These are phyloP conservation scores for Neurospora africana DNA, from an alignment of 495 filamentous ascomycete genomes.

Conservation along the genomic window DNA sequence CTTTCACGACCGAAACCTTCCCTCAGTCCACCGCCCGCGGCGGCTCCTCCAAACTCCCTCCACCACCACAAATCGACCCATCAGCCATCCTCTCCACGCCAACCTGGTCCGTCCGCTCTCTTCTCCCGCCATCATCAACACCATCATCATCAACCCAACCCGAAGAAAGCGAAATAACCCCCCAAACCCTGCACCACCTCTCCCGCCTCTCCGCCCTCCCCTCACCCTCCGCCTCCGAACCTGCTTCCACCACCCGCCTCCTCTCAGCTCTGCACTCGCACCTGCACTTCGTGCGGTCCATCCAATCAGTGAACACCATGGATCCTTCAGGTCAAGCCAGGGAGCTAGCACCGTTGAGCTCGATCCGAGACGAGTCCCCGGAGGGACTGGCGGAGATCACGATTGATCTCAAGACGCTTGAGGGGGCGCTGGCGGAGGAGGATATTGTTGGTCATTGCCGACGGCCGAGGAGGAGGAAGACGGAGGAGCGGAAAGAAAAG, in stretches of 20 bases:
- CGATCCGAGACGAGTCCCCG: conserved; percentile 72
- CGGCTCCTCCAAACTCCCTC: conserved; percentile 2
- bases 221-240: conserved; percentile 39
- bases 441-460: conserved; percentile 31
- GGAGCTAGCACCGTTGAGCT: conserved; percentile 54
- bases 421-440: conserved; percentile 30
- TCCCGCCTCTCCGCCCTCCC: conserved; percentile 86
- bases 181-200: conserved; percentile 59
- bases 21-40: conserved; percentile 9
- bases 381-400: conserved; percentile 30
- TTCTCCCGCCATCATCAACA: conserved; percentile 46
- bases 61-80: conserved; percentile 5
- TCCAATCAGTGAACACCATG: conserved; percentile 68
- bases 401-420: conserved; percentile 30
- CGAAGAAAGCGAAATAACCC: conserved; percentile 25
- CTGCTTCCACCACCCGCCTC: conserved; percentile 50
- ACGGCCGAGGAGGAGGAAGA: conserved; percentile 32
- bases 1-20: not conserved
- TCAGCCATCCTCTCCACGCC: conserved; percentile 52
- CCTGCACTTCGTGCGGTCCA: conserved; percentile 75
- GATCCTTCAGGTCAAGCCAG: conserved; percentile 14
- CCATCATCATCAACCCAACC: conserved; percentile 1
- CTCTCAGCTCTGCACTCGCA: conserved; percentile 67
- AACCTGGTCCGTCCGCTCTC: conserved; percentile 74
- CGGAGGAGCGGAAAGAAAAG: conserved; percentile 6